A percentile compares a stretch with the other conserved stretches of the same genome.
Conservation (phyloP, 1,284 basidiomycete genomes). For the Exobasidium rhododendri region DNA sequence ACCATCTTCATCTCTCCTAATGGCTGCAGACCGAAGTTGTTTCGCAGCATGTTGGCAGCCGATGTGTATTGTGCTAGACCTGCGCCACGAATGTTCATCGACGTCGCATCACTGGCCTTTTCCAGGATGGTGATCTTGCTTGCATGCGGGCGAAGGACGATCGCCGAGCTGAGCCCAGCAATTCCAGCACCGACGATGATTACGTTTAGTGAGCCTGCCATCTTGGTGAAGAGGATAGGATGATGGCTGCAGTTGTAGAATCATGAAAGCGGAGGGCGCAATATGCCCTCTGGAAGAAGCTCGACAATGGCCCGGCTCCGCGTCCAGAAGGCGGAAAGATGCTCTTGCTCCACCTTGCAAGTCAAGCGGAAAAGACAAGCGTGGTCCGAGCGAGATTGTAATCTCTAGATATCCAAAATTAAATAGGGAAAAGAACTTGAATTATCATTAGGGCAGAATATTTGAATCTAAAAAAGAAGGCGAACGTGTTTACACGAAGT, state of each 20-base stretch:
- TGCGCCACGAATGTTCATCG: neutral
- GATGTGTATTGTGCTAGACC: neutral
- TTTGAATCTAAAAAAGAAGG: too few species aligned
- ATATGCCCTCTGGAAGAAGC: too few species aligned
- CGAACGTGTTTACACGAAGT: too few species aligned
- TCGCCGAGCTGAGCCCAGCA: neutral
- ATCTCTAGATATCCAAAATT: too few species aligned
- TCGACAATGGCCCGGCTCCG: too few species aligned
- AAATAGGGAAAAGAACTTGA: too few species aligned
- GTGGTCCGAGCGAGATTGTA: too few species aligned
- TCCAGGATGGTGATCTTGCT: neutral
- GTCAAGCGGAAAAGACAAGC: too few species aligned
- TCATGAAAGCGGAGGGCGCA: neutral
- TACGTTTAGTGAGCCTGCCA: neutral
- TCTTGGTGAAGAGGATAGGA: neutral
- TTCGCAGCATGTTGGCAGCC: neutral
- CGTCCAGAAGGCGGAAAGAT: too few species aligned
- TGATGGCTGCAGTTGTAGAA: neutral
- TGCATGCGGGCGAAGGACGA: neutral
- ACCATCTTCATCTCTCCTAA: neutral
- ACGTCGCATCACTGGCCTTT: neutral
- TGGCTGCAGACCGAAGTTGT: neutral
- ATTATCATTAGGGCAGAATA: too few species aligned
- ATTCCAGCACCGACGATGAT: slow-evolving; percentile 2
- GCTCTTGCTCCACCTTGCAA: too few species aligned